Base-by-base conservation (phyloP, 148 eudicot species). In the Spergularia bocconei region DNA sequence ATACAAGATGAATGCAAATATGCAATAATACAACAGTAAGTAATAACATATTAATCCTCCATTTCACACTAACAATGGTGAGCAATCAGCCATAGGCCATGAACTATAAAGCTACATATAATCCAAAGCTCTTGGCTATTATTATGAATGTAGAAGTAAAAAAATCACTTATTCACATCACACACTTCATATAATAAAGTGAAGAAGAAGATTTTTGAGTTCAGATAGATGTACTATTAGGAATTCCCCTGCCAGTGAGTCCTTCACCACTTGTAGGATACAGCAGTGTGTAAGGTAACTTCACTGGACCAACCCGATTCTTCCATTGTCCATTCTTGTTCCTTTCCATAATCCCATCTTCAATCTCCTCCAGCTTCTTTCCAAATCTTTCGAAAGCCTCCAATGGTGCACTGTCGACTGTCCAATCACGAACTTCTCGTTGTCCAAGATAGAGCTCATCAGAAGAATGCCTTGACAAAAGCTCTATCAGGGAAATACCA, bases 191-290 rank as follows among this genome's bases (percentile, higher is more conserved):
- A 29, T 29, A 29, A 29, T 29, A 29, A 29, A 29, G 0, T 29
- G 36, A 29, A 29, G 33, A 29, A 29, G 2, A 29, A 29, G 33
- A 1, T 29, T 29, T 29, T 29, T 29, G 60, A 16, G 17, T 47
- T 85, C 81, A 92, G 55, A 91, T 89, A 2, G 96, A 78, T 52
- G 86, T 82, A 81, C 98, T 94, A 57, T 94, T 94, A n/a, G 98
- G 97, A 70, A 94, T 94, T 54, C 98, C 98, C 74, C 81, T 88
- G 57, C 97, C 97, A 12, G 98, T 91, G 20, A 94, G 88, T 15
- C 98, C 98, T 16, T 64, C 57, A 3, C 74, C 88, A 61, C 96
- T 89, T 6, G 82, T 71, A 29, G 97, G 97, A 80, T 77, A 79
- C 15, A 94, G 87, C 83, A 94, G 66, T 25, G 93, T 91, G 67